phyloP scores from a whole-genome alignment of 495 filamentous ascomycete species.

The Penicillium ochrochloron region DNA sequence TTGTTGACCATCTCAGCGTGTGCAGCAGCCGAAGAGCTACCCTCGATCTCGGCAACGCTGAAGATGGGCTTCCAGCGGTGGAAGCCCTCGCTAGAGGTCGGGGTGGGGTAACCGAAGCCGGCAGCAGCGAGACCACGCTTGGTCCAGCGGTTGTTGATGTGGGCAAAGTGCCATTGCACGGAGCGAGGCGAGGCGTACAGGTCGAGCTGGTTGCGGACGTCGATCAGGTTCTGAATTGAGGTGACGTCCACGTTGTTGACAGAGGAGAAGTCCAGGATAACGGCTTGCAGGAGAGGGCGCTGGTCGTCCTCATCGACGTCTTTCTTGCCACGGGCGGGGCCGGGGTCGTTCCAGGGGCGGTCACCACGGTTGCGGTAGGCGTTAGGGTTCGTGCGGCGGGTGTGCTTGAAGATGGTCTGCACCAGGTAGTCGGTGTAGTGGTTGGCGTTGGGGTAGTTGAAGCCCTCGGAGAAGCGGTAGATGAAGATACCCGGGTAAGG shows the following conservation, averaged over 20 bases:
- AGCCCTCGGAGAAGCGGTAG: slow-evolving; percentile 95
- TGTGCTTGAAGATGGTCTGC: slow-evolving; percentile 70
- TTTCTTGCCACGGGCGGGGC: slow-evolving; percentile 65
- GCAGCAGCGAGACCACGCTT: slow-evolving; percentile 92
- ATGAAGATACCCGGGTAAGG: slow-evolving; percentile 97
- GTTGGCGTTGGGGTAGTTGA: slow-evolving; percentile 94
- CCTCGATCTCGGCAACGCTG: slow-evolving; percentile 88
- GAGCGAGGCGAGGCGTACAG: slow-evolving; percentile 79
- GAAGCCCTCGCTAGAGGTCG: slow-evolving; percentile 57
- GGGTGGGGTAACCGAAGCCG: slow-evolving; percentile 88
- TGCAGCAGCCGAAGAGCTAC: slow-evolving; percentile 66
- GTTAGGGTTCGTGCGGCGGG: slow-evolving; percentile 74
- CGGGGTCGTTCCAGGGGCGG: slow-evolving; percentile 95
- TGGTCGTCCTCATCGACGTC: slow-evolving; percentile 47
- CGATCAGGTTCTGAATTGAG: slow-evolving; percentile 92
- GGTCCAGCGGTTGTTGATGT: slow-evolving; percentile 96
- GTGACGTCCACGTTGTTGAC: slow-evolving; percentile 98
- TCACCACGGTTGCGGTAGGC: slow-evolving; percentile 72
- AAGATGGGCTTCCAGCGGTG: slow-evolving; percentile 95
- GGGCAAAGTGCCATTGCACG: slow-evolving; percentile 96
- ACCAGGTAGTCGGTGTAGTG: slow-evolving; percentile 87
- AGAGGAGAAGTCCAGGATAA: slow-evolving; percentile 93
- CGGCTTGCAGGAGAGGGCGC: slow-evolving; percentile 80
- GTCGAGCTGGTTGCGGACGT: slow-evolving; percentile 97
- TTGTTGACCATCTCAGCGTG: slow-evolving; percentile 63